A percentile compares a stretch with the other conserved stretches of the same genome.
Evolutionary conservation across 2,329 filamentous ascomycete genomes (phyloP).

Genomic region (Botryotinia convoluta): DNA sequence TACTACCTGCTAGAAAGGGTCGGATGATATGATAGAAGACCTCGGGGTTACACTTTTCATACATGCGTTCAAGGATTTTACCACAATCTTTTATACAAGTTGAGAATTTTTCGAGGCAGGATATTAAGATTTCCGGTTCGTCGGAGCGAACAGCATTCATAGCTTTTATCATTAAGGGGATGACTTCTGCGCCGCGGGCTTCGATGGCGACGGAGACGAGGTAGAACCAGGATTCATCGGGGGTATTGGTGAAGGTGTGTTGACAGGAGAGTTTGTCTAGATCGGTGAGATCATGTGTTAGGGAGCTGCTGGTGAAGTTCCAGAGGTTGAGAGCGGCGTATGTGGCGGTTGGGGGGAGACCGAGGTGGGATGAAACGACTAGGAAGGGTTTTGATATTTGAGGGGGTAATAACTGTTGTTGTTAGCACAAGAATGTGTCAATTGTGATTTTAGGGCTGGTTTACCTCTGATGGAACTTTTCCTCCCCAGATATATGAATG

Average conservation of each 20-base stretch:
- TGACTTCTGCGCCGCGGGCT: constrained; percentile 69
- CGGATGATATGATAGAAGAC: constrained; percentile 88
- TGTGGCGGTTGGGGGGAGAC: constrained; percentile 84
- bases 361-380: constrained; percentile 66
- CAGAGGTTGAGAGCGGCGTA: constrained; percentile 85
- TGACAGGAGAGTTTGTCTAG: constrained; percentile 68
- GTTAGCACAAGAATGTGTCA: background rate
- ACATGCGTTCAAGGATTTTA: constrained; percentile 73
- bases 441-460: constrained; percentile 16
- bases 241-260: constrained; percentile 82
- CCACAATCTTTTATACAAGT: constrained; percentile 67
- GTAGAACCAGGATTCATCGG: constrained; percentile 94
- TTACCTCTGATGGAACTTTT: constrained; percentile 67
- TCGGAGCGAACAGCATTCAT: constrained; percentile 64
- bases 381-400: constrained; percentile 76
- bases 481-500: constrained; percentile 92
- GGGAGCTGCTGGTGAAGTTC: constrained; percentile 72
- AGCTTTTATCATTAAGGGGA: constrained; percentile 75
- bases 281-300: constrained; percentile 28
- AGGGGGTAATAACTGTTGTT: constrained; percentile 61
- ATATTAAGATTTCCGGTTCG: constrained; percentile 59
- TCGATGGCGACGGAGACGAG: constrained; percentile 89
- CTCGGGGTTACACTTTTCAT: constrained; percentile 81
- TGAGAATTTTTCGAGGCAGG: constrained; percentile 63
- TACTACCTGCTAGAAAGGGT: constrained; percentile 85